Conservation (phyloP, 2,329 filamentous ascomycete species). For the Chaetomium globosum region DNA sequence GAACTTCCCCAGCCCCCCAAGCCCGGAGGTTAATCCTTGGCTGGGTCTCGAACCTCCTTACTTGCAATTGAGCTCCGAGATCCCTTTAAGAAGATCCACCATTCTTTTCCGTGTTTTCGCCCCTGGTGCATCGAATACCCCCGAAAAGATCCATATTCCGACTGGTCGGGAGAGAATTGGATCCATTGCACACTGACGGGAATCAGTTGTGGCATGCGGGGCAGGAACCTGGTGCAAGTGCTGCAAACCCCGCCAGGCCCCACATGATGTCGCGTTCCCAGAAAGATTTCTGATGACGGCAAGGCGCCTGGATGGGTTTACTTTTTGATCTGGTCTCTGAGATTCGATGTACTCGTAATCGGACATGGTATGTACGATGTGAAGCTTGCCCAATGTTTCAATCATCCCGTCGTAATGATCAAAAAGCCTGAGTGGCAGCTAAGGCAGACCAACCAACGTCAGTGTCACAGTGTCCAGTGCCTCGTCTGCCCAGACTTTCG, state of each 20-base stretch:
- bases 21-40: not conserved
- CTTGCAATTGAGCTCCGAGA: not conserved
- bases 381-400: not conserved
- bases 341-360: not conserved
- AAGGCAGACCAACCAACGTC: not conserved
- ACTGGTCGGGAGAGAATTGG: not conserved
- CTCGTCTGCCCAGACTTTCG: not conserved
- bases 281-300: not conserved
- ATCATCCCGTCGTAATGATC: not conserved
- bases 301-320: too few species aligned
- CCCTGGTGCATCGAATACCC: not conserved
- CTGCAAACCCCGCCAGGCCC: not conserved
- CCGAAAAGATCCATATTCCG: not conserved
- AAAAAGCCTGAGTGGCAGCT: constrained; percentile 18
- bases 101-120: not conserved
- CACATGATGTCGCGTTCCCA: not conserved
- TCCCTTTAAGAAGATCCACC: not conserved
- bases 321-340: not conserved
- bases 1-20: constrained; percentile 5
- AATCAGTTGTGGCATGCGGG: not conserved
- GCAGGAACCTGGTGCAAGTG: not conserved
- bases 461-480: too few species aligned
- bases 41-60: not conserved
- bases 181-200: too few species aligned
- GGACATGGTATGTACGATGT: not conserved